These are phyloP conservation scores for Skeletonema potamos DNA, from an alignment of 108 stramenopile genomes.

Conservation along the genomic window DNA sequence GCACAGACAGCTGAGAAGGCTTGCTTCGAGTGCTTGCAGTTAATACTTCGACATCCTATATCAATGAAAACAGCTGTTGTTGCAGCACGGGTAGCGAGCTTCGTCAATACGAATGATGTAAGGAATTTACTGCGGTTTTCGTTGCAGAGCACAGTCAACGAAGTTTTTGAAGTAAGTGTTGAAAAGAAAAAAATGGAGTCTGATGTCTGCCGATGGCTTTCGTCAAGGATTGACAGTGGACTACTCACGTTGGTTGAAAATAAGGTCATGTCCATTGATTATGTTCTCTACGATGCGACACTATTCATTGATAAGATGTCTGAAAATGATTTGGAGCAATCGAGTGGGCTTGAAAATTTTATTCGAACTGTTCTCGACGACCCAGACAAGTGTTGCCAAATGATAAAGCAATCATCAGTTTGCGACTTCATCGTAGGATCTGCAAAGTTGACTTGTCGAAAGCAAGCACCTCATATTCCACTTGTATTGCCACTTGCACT, in stretches of 20 bases:
- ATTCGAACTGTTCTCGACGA: background rate
- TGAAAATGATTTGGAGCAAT: background rate
- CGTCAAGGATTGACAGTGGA: background rate
- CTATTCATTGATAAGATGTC: background rate
- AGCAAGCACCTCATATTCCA: conserved; percentile 28
- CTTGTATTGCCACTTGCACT: conserved; percentile 40
- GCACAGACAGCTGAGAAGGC: background rate
- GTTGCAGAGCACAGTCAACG: background rate
- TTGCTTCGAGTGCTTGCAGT: conserved; percentile 10
- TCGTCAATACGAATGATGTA: background rate
- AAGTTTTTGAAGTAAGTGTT: background rate
- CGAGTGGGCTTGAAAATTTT: background rate
- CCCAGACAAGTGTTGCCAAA: background rate
- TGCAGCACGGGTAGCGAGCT: background rate
- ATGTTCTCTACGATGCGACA: background rate
- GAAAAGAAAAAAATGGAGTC: background rate
- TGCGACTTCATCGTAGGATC: conserved; percentile 18
- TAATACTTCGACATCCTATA: background rate
- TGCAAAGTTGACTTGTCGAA: conserved; percentile 15
- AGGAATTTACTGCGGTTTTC: background rate
- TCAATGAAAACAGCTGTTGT: background rate
- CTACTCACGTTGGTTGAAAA: background rate
- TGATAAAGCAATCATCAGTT: background rate
- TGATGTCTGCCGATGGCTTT: background rate
- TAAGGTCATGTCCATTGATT: background rate